These are phyloP conservation scores for Diutina mesorugosa DNA, from an alignment of 1,139 yeast genomes.

Conservation along the genomic window DNA sequence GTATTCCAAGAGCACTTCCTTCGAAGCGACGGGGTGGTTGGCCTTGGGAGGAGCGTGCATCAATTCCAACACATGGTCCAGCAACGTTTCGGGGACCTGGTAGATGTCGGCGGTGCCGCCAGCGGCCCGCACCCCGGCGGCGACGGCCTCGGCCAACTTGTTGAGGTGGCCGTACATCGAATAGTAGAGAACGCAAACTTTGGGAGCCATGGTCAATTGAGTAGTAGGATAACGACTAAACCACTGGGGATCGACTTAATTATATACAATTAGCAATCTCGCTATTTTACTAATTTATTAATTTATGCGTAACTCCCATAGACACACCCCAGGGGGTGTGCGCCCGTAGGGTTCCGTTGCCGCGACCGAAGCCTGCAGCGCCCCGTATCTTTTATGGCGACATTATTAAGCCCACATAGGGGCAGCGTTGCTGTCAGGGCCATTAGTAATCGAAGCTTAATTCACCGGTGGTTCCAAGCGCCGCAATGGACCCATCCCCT, in stretches of 20 bases:
- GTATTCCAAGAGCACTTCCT: slow-evolving; percentile 6
- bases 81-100: slow-evolving; percentile 7
- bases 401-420: background rate
- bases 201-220: slow-evolving; percentile 9
- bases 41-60: slow-evolving; percentile 5
- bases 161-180: slow-evolving; percentile 7
- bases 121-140: slow-evolving; percentile 6
- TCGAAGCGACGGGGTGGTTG: slow-evolving; percentile 5
- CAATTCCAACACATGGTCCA: slow-evolving; percentile 5
- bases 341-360: background rate
- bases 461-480: too few relatives aligned
- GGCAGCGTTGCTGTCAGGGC: background rate
- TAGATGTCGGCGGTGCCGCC: slow-evolving; percentile 7
- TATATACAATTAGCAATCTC: background rate
- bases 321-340: background rate
- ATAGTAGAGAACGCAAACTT: slow-evolving; percentile 7
- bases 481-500: too few relatives aligned
- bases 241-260: background rate
- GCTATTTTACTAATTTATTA: too few relatives aligned
- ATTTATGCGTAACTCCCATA: background rate
- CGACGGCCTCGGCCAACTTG: slow-evolving; percentile 6
- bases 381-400: background rate
- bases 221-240: background rate
- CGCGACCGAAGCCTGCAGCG: background rate
- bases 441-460: too few relatives aligned